Base-by-base conservation (phyloP, 805 yeast genomes). In the Peterozyma toletana region DNA sequence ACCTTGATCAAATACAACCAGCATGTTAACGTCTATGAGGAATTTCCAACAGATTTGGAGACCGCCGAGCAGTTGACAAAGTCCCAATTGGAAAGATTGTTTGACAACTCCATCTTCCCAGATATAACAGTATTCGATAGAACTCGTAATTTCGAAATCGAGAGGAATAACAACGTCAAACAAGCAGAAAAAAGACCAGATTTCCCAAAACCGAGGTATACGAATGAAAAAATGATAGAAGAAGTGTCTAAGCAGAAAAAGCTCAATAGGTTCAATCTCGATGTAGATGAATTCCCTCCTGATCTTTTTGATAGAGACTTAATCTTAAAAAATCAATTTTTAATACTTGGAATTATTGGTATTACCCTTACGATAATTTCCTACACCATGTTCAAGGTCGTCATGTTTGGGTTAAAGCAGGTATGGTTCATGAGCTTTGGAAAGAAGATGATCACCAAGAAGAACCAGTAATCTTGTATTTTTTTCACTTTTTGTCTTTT, bases 121-220 rank as follows among this genome's bases (percentile, higher is more conserved):
- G 81, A 77, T 53, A 66, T 82, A 2, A 66, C 83, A 3, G 54
- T 65, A 2, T 65, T 68, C 45, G 78, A 78, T 50, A 71, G 71
- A 17, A 56, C 73, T 13, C 67, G 85, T 42, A 61, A 58, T 37
- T 45, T 60, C 3, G 87, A 81, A 45, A 60, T 68, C 33, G 88
- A 83, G 51, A 63, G 82, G 46, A 78, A 80, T 53, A 60, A 71
- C 38, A 67, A 67, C 49, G 52, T 50, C 13, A 48, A 48, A 10
- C 53, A 54, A 7, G 47, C 53, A 10, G 65, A 63, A 17, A 58
- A 56, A 18, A 56, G 47, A 34, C 60, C 57, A 36, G 41, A 47
- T 14, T 64, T 58, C 48, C 62, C 63, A 38, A 51, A 58, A 40
- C 55, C 59, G 42, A 50, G 62, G 39, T 62, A 71, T 14, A 55